phyloP scores from a whole-genome alignment of 306 rosid species.

The Malus fusca region DNA sequence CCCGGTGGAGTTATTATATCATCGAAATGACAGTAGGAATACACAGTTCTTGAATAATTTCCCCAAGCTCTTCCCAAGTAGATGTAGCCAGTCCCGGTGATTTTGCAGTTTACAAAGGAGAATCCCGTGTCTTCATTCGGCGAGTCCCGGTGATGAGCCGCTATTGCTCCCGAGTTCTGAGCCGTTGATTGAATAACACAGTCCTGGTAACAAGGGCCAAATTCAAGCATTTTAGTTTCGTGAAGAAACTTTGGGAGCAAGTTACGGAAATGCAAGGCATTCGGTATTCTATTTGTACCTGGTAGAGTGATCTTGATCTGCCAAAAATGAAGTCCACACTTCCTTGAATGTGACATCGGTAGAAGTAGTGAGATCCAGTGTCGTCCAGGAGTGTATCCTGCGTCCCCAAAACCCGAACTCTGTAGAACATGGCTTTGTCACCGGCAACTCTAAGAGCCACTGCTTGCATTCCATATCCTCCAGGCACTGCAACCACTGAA shows the following conservation, averaged over 20 bases:
- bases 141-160: conserved; percentile 68
- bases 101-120: conserved; percentile 61
- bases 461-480: conserved; percentile 77
- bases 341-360: conserved; percentile 57
- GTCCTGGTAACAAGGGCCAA: conserved; percentile 28
- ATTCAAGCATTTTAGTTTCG: conserved; percentile 7
- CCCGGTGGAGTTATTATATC: conserved; percentile 55
- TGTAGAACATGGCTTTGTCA: conserved; percentile 66
- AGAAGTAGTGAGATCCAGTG: conserved; percentile 64
- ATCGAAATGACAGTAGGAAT: conserved; percentile 50
- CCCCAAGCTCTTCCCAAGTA: conserved; percentile 95
- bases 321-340: conserved; percentile 80
- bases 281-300: conserved; percentile 31
- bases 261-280: background rate
- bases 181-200: conserved; percentile 59
- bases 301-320: conserved; percentile 60
- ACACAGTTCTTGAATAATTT: conserved; percentile 57
- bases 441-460: conserved; percentile 79
- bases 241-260: conserved; percentile 1
- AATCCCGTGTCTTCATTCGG: conserved; percentile 53
- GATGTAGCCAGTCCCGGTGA: conserved; percentile 56
- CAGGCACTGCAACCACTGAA: conserved; percentile 57
- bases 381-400: conserved; percentile 88
- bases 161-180: conserved; percentile 63
- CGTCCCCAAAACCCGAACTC: conserved; percentile 54